Conservation (phyloP, 2,329 filamentous ascomycete genomes). For the Fusarium brevicatenulatum region DNA sequence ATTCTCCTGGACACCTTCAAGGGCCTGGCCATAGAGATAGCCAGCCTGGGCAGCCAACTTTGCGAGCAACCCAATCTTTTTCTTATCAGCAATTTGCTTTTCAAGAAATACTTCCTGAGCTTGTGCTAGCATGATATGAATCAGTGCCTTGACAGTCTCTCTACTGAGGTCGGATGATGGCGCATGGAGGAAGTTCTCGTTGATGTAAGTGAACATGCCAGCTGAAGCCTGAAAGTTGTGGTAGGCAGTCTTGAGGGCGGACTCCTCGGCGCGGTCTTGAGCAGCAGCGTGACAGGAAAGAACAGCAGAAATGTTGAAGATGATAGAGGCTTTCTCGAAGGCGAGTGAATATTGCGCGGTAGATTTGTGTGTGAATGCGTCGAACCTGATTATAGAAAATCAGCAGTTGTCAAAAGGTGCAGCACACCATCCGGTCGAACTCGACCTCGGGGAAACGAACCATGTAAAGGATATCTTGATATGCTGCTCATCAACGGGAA, state of each 20-base stretch:
- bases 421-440: background rate
- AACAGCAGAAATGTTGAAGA: slow-evolving; percentile 98
- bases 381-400: slow-evolving; percentile 74
- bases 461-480: slow-evolving; percentile 99
- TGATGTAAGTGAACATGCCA: slow-evolving; percentile 99
- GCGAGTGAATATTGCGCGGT: slow-evolving; percentile 96
- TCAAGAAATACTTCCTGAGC: slow-evolving; percentile 98
- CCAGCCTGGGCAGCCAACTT: slow-evolving; percentile 93
- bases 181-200: slow-evolving; percentile 98
- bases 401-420: slow-evolving; percentile 5
- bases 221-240: slow-evolving; percentile 98
- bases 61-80: slow-evolving; percentile 90
- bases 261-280: slow-evolving; percentile 91
- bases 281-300: slow-evolving; percentile 94
- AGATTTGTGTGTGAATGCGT: slow-evolving; percentile 99
- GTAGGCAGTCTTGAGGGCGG: slow-evolving; percentile 94
- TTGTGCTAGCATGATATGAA: slow-evolving; percentile 92
- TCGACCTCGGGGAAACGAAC: slow-evolving; percentile 59
- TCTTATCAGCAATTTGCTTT: slow-evolving; percentile 91
- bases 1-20: slow-evolving; percentile 92
- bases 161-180: slow-evolving; percentile 95
- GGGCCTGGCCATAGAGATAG: slow-evolving; percentile 86
- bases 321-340: slow-evolving; percentile 98
- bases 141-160: slow-evolving; percentile 94
- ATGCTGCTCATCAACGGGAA: slow-evolving; percentile 97